Evolutionary conservation across 1,284 basidiomycete genomes (phyloP), one percentile per base, ranked within the genome.

Genomic region (Apiotrichum gracile): DNA sequence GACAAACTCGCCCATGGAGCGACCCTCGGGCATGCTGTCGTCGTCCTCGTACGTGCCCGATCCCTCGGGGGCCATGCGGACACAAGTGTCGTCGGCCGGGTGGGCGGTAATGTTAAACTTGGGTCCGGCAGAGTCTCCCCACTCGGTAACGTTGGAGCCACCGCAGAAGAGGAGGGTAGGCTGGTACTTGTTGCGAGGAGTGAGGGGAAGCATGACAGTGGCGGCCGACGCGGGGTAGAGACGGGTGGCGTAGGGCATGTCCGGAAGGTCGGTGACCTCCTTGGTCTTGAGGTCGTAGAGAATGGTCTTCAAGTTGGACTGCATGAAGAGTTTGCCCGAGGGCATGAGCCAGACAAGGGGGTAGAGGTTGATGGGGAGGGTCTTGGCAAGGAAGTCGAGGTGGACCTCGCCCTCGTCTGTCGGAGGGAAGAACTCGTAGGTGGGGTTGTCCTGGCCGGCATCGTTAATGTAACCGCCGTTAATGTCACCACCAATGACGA

Each of bases 211-310:
- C 89, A 97, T 91, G 49, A 87, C 88, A 1, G 83, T 84, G 10
- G 87, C 92, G 51, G 86, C 92, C 1, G 91, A 93, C 0, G 88
- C 92, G 37, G 93, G 93, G 77, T 97, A 97, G 29, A 93, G 89
- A 52, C 90, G 86, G 40, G 83, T 80, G 48, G 91, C 83, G 52
- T 80, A 68, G 25, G 78, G 77, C 65, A 79, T 78, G 57, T 77
- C 71, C 40, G 70, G 66, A 7, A 76, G 63, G 47, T 68, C 49
- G 45, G 67, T 72, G 12, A 60, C 64, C 16, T 54, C 44, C 52
- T 67, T 58, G 14, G 78, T 80, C 52, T 82, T 79, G 85, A 85
- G 53, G 84, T 93, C 67, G 81, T 77, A 81, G 29, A 90, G 68
- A 40, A 81, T 81, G 47, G 77, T 71, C 34, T 66, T 71, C 57